Evolutionary conservation across 2,329 filamentous ascomycete genomes (phyloP), one percentile per base, ranked within the genome.

Genomic region (Xylaria sp.): DNA sequence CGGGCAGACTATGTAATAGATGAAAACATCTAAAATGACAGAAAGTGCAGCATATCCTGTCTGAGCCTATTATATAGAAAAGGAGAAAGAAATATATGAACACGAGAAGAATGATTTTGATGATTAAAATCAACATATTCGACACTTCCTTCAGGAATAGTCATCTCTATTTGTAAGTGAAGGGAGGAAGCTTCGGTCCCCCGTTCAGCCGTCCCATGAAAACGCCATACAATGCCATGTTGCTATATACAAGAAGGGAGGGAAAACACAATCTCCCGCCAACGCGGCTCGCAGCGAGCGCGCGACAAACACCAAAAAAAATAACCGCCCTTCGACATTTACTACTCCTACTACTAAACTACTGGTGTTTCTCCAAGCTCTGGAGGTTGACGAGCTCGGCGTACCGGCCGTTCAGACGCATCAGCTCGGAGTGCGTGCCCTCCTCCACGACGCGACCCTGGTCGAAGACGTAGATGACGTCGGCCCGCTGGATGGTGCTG

Each of bases 401-500:
- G 77, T 96, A 96, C 57, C 91, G 85, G 3, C 92, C 92, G 71
- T 89, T 89, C 77, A 84, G 86, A 72, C 84, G 86, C 86, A 92
- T 89, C 74, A 95, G 78, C 77, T 93, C 92, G 0, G 82, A 76
- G 77, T 98, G 95, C 9, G 89, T 93, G 5, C 95, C 95, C 73
- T 88, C 87, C 83, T 98, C 95, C 1, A 97, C 92, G 51, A 98
- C 88, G 68, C 89, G 87, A 7, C 95, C 96, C 75, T 93, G 90
- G 79, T 97, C 94, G 78, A 98, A 96, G n/a, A 98, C 95, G 73
- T 97, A 97, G 74, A 98, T 98, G 58, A 95, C 83, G 77, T 98
- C 95, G 0, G 95, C 95, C 78, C 96, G 94, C 78, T 97, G 94
- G 69, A 98, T 97, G 0, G 96, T 97, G 76, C 90, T 93, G 6